Evolutionary conservation across 2,329 filamentous ascomycete species (phyloP).

Genomic region (Colletotrichum zoysiae): DNA sequence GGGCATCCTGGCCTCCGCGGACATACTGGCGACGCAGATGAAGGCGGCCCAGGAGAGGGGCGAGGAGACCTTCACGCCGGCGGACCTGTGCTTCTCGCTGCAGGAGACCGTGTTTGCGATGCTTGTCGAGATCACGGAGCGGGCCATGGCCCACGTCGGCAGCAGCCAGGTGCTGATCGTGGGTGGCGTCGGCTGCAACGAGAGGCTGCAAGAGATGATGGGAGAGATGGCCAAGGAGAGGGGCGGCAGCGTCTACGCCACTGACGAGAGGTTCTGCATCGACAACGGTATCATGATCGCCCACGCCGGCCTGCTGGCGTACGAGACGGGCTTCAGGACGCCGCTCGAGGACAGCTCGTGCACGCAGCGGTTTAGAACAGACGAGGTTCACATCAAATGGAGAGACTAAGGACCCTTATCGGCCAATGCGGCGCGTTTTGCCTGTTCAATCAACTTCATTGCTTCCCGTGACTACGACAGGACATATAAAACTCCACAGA

Average conservation of each 20-base stretch:
- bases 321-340: conserved; percentile 83
- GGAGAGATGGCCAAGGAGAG: conserved; percentile 91
- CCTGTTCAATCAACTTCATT: conserved; percentile 28
- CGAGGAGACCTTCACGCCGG: conserved; percentile 75
- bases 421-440: conserved; percentile 10
- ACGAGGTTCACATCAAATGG: conserved; percentile 85
- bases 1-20: conserved; percentile 87
- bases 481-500: conserved; percentile 1
- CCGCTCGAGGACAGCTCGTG: conserved; percentile 84
- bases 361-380: conserved; percentile 85
- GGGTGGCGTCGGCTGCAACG: conserved; percentile 95
- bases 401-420: conserved; percentile 64
- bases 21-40: conserved; percentile 81
- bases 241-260: conserved; percentile 91
- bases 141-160: conserved; percentile 98
- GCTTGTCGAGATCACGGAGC: conserved; percentile 98
- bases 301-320: conserved; percentile 90
- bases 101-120: conserved; percentile 97
- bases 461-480: background rate
- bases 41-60: conserved; percentile 60
- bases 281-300: conserved; percentile 99
- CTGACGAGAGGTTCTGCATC: conserved; percentile 97
- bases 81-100: conserved; percentile 91
- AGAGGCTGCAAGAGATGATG: conserved; percentile 98
- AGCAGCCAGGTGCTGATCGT: conserved; percentile 92